Evolutionary conservation across 345 rosid species (phyloP).

Genomic region (Syzygium oleosum): DNA sequence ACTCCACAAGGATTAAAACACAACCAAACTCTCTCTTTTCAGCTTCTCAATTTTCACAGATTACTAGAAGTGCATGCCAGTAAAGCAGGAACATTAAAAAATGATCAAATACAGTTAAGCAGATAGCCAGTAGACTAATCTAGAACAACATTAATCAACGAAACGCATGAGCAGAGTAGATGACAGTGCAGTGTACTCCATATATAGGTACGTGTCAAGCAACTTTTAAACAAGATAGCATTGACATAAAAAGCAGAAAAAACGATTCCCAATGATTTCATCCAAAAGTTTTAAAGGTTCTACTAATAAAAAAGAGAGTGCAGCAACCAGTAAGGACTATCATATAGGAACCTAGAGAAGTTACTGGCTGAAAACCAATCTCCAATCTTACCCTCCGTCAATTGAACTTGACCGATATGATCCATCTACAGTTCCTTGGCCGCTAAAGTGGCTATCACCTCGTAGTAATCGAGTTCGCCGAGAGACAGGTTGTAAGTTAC

Average conservation of each 20-base stretch:
- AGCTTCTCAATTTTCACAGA: background rate
- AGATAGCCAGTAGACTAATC: background rate
- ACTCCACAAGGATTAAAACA: background rate
- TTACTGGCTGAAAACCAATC: background rate
- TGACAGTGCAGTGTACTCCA: background rate
- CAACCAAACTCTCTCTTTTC: background rate
- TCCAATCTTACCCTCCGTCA: slow-evolving; percentile 62
- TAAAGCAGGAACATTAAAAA: background rate
- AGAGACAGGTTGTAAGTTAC: slow-evolving; percentile 73
- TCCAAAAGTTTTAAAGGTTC: background rate
- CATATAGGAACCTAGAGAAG: background rate
- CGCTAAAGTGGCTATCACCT: slow-evolving; percentile 63
- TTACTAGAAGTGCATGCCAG: background rate
- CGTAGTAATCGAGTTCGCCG: slow-evolving; percentile 84
- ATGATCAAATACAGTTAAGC: background rate
- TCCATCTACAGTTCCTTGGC: slow-evolving; percentile 57
- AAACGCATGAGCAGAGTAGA: background rate
- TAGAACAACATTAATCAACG: background rate
- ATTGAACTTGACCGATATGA: slow-evolving; percentile 50
- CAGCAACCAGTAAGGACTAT: background rate
- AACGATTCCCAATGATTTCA: background rate
- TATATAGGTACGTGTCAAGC: background rate
- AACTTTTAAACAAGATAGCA: background rate
- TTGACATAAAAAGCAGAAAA: background rate
- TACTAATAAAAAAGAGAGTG: background rate